Percentiles rank a stretch among this genome's conserved stretches.
Evolutionary conservation across 2,329 filamentous ascomycete genomes (phyloP).

Genomic region (Paraphoma sp.): DNA sequence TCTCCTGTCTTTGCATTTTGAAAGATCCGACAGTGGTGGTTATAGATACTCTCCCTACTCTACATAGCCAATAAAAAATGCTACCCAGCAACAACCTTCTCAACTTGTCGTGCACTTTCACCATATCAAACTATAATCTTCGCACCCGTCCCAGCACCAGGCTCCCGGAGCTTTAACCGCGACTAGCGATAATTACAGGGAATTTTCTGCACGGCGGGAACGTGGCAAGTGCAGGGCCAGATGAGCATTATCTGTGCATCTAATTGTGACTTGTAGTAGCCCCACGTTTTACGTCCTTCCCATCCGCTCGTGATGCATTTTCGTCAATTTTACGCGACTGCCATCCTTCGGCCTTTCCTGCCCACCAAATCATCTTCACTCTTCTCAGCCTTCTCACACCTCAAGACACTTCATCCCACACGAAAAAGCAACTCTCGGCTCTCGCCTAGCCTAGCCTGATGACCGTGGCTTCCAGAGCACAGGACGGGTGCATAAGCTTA

Average conservation of each 20-base stretch:
- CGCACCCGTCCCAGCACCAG: conserved; percentile 14
- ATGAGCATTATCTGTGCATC: conserved; percentile 2
- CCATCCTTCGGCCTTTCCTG: not conserved
- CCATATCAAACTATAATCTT: not conserved
- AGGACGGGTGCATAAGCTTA: conserved; percentile 14
- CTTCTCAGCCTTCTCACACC: not conserved
- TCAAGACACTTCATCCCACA: conserved; percentile 1
- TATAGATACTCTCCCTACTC: conserved; percentile 17
- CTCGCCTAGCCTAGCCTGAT: conserved; percentile 28
- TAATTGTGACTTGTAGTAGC: not conserved
- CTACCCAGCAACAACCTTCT: conserved; percentile 5
- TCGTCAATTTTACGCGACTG: not conserved
- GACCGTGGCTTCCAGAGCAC: conserved; percentile 18
- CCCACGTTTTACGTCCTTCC: not conserved
- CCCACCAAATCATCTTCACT: not conserved
- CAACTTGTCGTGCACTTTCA: conserved; percentile 1
- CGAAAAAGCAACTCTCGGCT: conserved; percentile 30
- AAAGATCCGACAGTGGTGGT: conserved; percentile 2
- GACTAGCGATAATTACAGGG: conserved; percentile 7
- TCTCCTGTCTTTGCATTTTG: conserved; percentile 19
- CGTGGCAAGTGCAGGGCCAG: conserved; percentile 1
- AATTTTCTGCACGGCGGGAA: conserved; percentile 18
- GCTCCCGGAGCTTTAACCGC: conserved; percentile 15
- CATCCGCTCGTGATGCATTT: not conserved
- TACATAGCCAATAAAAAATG: conserved; percentile 22